Evolutionary conservation across 805 yeast species (phyloP), one percentile per base, ranked within the genome.

Genomic region (Ogataea zsoltii): DNA sequence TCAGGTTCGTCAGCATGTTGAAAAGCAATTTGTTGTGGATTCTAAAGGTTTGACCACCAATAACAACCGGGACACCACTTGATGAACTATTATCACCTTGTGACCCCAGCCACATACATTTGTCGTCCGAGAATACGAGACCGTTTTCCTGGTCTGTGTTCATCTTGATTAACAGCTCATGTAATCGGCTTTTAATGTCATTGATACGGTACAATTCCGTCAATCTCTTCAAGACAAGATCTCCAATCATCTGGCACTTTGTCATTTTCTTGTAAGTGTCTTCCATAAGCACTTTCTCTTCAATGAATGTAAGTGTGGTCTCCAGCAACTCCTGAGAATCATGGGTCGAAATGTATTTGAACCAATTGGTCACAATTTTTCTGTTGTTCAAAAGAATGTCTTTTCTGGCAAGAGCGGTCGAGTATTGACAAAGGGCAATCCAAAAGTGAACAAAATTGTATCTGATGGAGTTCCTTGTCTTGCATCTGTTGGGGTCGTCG

Each of bases 161-260:
- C 23, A 84, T 58, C 32, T 68, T 66, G 12, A 69, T 44, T 52
- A 88, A 67, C 47, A 85, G 77, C 2, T 67, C 62, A 46, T 75
- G 68, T 13, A 79, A 67, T 10, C 61, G 55, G 5, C 63, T 61
- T 10, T 69, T 68, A 12, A 81, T 52, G 17, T 51, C 50, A 44
- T 60, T 16, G 51, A 60, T 25, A 48, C 65, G 28, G 50, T 66
- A 81, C 3, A 88, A 61, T 3, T 76, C 71, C 28, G 80, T 76
- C 25, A 88, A 53, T 43, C 80, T 80, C 21, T 74, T 72, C 46
- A 89, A 58, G 17, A 83, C 78, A 72, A 85, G 79, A 59, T 91
- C 97, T 55, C 88, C 88, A 57, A 92, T 76, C 13, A 90, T 75
- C 48, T 80, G 79, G 49, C 88, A 77, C 61, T 90, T 91, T 0